These are phyloP conservation scores for Barnettozyma hawaiiensis DNA, from an alignment of 1,139 yeast species.

Conservation along the genomic window DNA sequence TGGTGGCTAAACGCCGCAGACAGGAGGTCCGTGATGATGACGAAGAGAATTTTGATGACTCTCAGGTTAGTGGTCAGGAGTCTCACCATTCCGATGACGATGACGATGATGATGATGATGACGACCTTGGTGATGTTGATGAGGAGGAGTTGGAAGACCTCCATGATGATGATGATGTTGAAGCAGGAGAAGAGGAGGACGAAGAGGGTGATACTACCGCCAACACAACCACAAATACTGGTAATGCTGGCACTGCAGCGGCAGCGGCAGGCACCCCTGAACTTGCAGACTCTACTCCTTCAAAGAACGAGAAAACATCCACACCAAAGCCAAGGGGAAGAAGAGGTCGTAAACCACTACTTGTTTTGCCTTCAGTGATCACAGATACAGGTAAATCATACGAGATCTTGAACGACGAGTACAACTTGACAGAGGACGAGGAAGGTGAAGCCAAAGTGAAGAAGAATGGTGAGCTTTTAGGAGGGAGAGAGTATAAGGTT, in stretches of 20 bases:
- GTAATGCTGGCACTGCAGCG: too few relatives aligned
- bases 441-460: slow-evolving; percentile 76
- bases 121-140: neutral
- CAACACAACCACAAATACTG: too few relatives aligned
- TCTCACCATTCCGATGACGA: slow-evolving; percentile 5
- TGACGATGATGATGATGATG: slow-evolving; percentile 4
- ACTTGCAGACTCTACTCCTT: neutral
- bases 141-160: slow-evolving; percentile 2
- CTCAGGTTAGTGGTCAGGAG: neutral
- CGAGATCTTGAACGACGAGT: slow-evolving; percentile 70
- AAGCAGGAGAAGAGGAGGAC: slow-evolving; percentile 7
- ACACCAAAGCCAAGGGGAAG: slow-evolving; percentile 14
- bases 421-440: slow-evolving; percentile 71
- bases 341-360: slow-evolving; percentile 26
- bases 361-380: slow-evolving; percentile 24
- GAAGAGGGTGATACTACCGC: slow-evolving; percentile 7
- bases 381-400: slow-evolving; percentile 43
- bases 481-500: slow-evolving; percentile 75
- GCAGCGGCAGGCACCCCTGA: too few relatives aligned
- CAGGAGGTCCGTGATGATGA: neutral
- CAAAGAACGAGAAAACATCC: slow-evolving; percentile 7
- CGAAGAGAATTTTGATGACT: neutral
- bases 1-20: slow-evolving; percentile 1
- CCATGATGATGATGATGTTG: neutral
- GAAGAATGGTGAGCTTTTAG: slow-evolving; percentile 59